Evolutionary conservation across 139 green algal genomes (phyloP).

Genomic region (Chlorella vulgaris): DNA sequence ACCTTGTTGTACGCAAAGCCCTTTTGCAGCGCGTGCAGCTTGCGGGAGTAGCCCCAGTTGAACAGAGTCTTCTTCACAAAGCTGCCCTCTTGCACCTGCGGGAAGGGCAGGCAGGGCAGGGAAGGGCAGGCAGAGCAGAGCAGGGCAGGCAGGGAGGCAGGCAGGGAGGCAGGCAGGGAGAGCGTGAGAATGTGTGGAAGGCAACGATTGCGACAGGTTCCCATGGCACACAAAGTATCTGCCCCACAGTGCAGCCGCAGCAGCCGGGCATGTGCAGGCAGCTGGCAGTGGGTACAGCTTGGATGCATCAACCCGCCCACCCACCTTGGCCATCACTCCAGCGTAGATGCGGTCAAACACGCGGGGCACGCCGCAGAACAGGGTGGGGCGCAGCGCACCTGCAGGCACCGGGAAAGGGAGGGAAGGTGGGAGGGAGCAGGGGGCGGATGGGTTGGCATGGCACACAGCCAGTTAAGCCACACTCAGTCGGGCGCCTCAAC

Average conservation of each 20-base stretch:
- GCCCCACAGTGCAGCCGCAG: no score
- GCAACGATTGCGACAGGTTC: no score
- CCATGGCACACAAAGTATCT: no score
- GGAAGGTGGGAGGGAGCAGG: neutral
- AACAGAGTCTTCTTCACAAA: constrained; percentile 77
- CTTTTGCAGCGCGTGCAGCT: constrained; percentile 72
- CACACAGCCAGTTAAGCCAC: no score
- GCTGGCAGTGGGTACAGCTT: neutral
- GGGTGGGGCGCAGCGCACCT: constrained; percentile 79
- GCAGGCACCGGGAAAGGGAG: neutral
- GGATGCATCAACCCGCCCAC: no score
- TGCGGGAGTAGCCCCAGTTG: constrained; percentile 79
- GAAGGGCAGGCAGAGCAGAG: neutral
- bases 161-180: no score
- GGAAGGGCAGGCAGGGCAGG: no score
- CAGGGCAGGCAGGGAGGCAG: neutral
- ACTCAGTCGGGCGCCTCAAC: no score
- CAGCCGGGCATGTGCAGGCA: no score
- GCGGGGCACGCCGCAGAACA: constrained; percentile 94
- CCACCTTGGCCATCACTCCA: constrained; percentile 66
- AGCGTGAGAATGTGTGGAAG: no score
- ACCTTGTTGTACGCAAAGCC: constrained; percentile 57
- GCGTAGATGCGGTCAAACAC: constrained; percentile 97
- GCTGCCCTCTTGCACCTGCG: constrained; percentile 28
- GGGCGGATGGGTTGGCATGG: no score